Evolutionary conservation across 2,329 filamentous ascomycete genomes (phyloP), one percentile per base, ranked within the genome.

Genomic region (Bipolaris bicolor): DNA sequence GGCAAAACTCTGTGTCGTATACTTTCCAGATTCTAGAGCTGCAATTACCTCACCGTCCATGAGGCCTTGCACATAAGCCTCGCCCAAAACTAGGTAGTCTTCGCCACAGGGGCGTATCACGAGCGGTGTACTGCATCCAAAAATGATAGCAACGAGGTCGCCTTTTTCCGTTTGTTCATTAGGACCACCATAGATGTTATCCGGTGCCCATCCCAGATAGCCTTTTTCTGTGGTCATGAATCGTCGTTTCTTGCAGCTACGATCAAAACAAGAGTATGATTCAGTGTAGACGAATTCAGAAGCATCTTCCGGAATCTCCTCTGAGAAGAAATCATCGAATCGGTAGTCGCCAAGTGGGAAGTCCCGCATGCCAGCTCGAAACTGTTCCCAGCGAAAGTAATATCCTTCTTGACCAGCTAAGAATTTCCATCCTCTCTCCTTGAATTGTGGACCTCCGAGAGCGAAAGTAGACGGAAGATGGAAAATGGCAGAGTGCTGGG

Each of bases 31-130:
- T n/a, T 34, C 29, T 3, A 52, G 15, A 10, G 24, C n/a, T 18
- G 33, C 22, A 29, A 37, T 18, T 7, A 33, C 33, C 41, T 52
- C 50, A 13, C 50, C 50, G 10, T 52, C 41, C 50, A 52, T 47
- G 18, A 52, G 36, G 9, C 41, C 50, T 3, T 52, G 41, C 2
- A 46, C 41, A 52, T 52, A 40, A 16, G 41, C 41, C 16, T 37
- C n/a, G 18, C 50, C 50, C 10, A 52, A 10, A 26, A 49, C 22
- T 9, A 29, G 36, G 11, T 18, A 49, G 24, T 24, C 15, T 7
- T 43, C 40, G n/a, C 40, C 40, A n/a, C 24, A 5, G 26, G 40
- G 22, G 10, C 22, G 40, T 43, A 43, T 10, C 13, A 10, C 40
- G 9, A 43, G 40, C 7, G 40, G 40, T 10, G 40, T 26, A 24